A percentile compares a stretch with the other conserved stretches of the same genome.
Evolutionary conservation across 2,329 filamentous ascomycete genomes (phyloP).

Genomic region (Penicillium capsulatum): DNA sequence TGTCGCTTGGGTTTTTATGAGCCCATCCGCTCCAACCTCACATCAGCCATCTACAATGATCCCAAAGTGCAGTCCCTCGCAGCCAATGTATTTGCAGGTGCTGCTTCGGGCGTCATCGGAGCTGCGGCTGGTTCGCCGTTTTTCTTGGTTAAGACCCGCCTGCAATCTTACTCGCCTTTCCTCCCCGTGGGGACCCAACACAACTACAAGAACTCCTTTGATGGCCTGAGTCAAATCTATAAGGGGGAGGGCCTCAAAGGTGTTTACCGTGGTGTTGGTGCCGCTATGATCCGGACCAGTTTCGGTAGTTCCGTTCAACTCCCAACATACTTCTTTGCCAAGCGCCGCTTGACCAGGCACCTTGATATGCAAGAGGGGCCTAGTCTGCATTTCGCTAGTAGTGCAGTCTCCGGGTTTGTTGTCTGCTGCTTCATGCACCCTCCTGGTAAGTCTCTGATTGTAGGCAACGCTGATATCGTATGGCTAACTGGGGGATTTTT

Average conservation of each 20-base stretch:
- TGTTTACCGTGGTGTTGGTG: slow-evolving; percentile 83
- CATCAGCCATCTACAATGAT: slow-evolving; percentile 67
- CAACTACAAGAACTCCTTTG: slow-evolving; percentile 76
- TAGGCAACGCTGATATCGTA: background rate
- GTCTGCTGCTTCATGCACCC: slow-evolving; percentile 98
- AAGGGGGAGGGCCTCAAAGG: slow-evolving; percentile 70
- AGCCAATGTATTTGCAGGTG: slow-evolving; percentile 91
- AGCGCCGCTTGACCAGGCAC: slow-evolving; percentile 76
- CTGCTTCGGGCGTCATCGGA: slow-evolving; percentile 81
- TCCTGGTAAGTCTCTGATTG: slow-evolving; percentile 59
- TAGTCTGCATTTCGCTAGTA: slow-evolving; percentile 81
- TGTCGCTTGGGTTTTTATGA: slow-evolving; percentile 98
- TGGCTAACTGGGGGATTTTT: slow-evolving; percentile 8
- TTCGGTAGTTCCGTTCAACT: slow-evolving; percentile 95
- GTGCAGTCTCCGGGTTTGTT: slow-evolving; percentile 85
- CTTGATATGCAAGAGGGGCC: slow-evolving; percentile 87
- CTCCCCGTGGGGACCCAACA: slow-evolving; percentile 97
- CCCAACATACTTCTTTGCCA: slow-evolving; percentile 97
- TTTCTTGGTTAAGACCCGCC: slow-evolving; percentile 93
- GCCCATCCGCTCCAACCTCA: slow-evolving; percentile 72
- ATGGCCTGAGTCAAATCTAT: slow-evolving; percentile 80
- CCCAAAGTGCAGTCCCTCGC: slow-evolving; percentile 73
- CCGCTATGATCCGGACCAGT: slow-evolving; percentile 92
- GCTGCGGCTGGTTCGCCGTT: slow-evolving; percentile 93
- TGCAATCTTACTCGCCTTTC: slow-evolving; percentile 91